phyloP scores from a whole-genome alignment of 352 stramenopile species.

The Globisporangium viniferum region DNA sequence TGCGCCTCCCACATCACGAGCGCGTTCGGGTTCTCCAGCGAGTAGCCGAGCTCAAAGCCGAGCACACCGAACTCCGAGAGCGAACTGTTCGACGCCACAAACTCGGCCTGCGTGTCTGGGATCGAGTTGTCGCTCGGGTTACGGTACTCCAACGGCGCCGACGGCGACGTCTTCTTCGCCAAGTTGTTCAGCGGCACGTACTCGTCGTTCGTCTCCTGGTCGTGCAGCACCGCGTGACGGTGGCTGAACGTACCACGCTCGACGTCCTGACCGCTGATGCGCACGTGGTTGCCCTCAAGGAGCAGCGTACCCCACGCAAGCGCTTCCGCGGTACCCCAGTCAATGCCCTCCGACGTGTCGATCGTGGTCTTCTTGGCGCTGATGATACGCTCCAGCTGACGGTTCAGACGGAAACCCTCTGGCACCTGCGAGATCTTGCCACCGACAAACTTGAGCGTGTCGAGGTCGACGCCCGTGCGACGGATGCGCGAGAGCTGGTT shows the following conservation, averaged over 20 bases:
- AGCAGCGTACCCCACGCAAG: slow-evolving; percentile 94
- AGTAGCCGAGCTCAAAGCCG: slow-evolving; percentile 88
- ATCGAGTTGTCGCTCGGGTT: slow-evolving; percentile 12
- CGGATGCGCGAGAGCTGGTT: slow-evolving; percentile 91
- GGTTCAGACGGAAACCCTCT: slow-evolving; percentile 89
- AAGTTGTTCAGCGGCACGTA: slow-evolving; percentile 94
- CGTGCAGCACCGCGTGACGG: slow-evolving; percentile 93
- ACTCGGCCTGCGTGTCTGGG: slow-evolving; percentile 88
- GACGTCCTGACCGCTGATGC: slow-evolving; percentile 94
- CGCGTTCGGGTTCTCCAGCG: slow-evolving; percentile 95
- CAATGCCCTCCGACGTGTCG: slow-evolving; percentile 84
- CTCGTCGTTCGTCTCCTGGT: slow-evolving; percentile 93
- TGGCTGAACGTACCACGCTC: slow-evolving; percentile 92
- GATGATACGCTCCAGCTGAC: slow-evolving; percentile 94
- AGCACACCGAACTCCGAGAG: slow-evolving; percentile 93
- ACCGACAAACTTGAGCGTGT: slow-evolving; percentile 91
- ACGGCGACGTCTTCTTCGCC: slow-evolving; percentile 52
- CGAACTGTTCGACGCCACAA: slow-evolving; percentile 93
- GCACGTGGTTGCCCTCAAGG: slow-evolving; percentile 88
- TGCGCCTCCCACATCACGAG: slow-evolving; percentile 94
- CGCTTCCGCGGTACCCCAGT: slow-evolving; percentile 96
- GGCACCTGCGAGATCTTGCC: slow-evolving; percentile 79
- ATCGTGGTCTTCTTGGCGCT: slow-evolving; percentile 78
- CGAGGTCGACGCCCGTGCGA: slow-evolving; percentile 91
- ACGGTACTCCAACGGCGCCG: slow-evolving; percentile 33